Percentiles rank a stretch among this genome's conserved stretches.
These are phyloP conservation scores for Crinitomyces ghanaensis DNA, from an alignment of 805 yeast species.

Conservation along the genomic window DNA sequence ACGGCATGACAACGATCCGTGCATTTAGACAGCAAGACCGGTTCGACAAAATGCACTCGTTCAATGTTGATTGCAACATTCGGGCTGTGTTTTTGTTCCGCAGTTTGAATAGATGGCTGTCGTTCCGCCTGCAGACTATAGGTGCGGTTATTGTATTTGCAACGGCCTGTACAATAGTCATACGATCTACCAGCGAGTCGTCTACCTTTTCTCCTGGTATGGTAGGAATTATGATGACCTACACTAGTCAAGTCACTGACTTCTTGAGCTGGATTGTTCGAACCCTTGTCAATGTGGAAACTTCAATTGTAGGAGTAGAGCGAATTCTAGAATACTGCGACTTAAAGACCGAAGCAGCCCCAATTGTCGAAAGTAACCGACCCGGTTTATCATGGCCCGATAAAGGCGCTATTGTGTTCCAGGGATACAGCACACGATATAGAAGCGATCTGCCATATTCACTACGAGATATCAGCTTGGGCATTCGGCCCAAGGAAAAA, in stretches of 20 bases:
- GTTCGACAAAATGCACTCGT: conserved; percentile 39
- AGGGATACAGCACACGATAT: conserved; percentile 56
- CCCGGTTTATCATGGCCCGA: conserved; percentile 66
- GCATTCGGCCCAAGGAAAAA: conserved; percentile 62
- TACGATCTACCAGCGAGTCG: conserved; percentile 45
- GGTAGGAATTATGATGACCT: conserved; percentile 81
- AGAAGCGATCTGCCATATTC: conserved; percentile 64
- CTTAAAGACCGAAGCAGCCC: conserved; percentile 52
- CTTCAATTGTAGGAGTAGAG: conserved; percentile 85
- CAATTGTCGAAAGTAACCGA: conserved; percentile 44
- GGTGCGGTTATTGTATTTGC: conserved; percentile 74
- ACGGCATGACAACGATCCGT: conserved; percentile 65
- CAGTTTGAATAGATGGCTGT: conserved; percentile 85
- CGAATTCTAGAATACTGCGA: conserved; percentile 27
- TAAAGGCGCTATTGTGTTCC: conserved; percentile 51
- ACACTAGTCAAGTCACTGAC: conserved; percentile 76
- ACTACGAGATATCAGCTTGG: conserved; percentile 50
- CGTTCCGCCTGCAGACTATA: conserved; percentile 73
- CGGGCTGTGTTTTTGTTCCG: conserved; percentile 73
- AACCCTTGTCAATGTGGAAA: conserved; percentile 88
- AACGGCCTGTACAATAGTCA: conserved; percentile 63
- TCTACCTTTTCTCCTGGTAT: conserved; percentile 48
- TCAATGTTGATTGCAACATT: conserved; percentile 56
- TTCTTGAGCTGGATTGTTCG: conserved; percentile 82
- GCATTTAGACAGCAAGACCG: conserved; percentile 62